Conservation (phyloP, 2,329 filamentous ascomycete species). For the Arthroderma sp. region DNA sequence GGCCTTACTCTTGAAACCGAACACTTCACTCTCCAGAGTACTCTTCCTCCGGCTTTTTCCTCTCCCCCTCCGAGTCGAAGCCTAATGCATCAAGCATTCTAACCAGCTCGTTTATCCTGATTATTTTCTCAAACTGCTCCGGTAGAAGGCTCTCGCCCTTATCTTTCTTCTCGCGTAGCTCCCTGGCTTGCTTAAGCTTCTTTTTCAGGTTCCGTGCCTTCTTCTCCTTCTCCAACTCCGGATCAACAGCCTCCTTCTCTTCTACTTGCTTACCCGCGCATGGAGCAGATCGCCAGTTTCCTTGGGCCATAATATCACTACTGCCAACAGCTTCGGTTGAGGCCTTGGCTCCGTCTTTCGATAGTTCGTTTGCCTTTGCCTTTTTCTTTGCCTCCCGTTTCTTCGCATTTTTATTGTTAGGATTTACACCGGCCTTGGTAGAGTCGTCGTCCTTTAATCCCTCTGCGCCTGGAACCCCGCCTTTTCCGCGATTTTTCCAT, state of each 20-base stretch:
- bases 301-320: constrained; percentile 6
- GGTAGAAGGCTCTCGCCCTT: constrained; percentile 70
- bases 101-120: constrained; percentile 89
- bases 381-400: constrained; percentile 53
- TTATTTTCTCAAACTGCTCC: constrained; percentile 94
- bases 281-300: constrained; percentile 19
- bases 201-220: constrained; percentile 85
- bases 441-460: constrained; percentile 40
- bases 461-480: constrained; percentile 63
- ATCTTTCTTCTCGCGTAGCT: constrained; percentile 83
- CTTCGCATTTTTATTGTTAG: constrained; percentile 78
- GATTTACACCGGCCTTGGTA: constrained; percentile 34
- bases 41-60: constrained; percentile 21
- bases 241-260: constrained; percentile 36
- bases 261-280: constrained; percentile 12
- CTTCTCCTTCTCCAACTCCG: constrained; percentile 73
- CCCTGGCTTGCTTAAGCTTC: constrained; percentile 85
- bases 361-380: constrained; percentile 31
- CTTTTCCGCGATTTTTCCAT: constrained; percentile 61
- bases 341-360: constrained; percentile 12
- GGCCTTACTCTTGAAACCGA: too few species aligned
- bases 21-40: too few species aligned
- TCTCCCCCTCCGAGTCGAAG: constrained; percentile 66
- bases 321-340: neutral
- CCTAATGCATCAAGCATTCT: constrained; percentile 75